Evolutionary conservation across 2,329 filamentous ascomycete species (phyloP).

Genomic region (Microascus cirrosus): DNA sequence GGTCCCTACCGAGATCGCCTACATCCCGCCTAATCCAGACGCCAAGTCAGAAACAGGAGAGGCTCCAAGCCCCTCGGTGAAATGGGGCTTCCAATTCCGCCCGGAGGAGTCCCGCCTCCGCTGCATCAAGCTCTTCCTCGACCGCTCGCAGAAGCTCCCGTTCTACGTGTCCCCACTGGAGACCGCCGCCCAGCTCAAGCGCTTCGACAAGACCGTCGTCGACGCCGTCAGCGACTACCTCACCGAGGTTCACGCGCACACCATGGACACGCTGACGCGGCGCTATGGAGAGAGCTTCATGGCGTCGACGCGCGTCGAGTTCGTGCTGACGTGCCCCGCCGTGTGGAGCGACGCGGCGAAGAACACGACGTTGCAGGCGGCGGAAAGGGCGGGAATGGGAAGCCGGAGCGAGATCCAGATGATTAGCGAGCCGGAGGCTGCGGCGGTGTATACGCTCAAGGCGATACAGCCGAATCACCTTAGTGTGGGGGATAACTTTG

Average conservation of each 20-base stretch:
- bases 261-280: constrained; percentile 64
- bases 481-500: constrained; percentile 54
- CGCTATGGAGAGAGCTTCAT: constrained; percentile 72
- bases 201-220: constrained; percentile 64
- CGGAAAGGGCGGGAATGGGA: constrained; percentile 70
- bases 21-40: constrained; percentile 22
- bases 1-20: constrained; percentile 70
- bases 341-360: constrained; percentile 83
- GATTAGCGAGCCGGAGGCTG: constrained; percentile 72
- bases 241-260: constrained; percentile 64
- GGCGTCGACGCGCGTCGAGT: constrained; percentile 63
- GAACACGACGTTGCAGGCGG: constrained; percentile 68
- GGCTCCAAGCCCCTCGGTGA: constrained; percentile 26
- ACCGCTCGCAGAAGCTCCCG: constrained; percentile 68
- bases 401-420: constrained; percentile 59
- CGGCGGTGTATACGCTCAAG: constrained; percentile 69
- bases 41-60: background rate
- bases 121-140: constrained; percentile 77
- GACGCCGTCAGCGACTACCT: constrained; percentile 74
- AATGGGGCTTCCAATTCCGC: constrained; percentile 78
- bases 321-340: constrained; percentile 70
- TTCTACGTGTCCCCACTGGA: constrained; percentile 71
- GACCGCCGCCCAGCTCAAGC: constrained; percentile 64
- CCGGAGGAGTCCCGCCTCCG: constrained; percentile 65
- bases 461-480: constrained; percentile 67